Base-by-base conservation (phyloP, 306 rosid species). In the Pterocarpus macrocarpus region DNA sequence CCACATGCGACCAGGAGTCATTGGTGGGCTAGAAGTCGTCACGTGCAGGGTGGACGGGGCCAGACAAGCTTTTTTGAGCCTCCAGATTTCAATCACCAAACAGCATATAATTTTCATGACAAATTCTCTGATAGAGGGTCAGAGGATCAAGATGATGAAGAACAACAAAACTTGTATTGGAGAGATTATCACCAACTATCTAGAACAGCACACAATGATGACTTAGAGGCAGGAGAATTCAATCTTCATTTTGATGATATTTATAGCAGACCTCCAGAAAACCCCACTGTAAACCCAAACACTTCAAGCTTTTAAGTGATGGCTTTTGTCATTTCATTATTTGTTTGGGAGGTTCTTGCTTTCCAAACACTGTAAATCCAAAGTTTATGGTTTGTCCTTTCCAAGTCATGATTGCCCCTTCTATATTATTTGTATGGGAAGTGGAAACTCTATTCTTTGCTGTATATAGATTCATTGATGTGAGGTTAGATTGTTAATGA, bases 11-110 rank as follows among this genome's bases (percentile, higher is more conserved):
- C 63, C 43, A 64, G 77, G 83, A 89, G 91, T 55, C 92, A 73
- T 67, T 95, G 99, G 98, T 95, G 99, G 99, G 94, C 78, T 58
- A 90, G 98, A 84, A 88, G 85, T 63, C 64, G 85, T 66, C 64
- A 32, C n/a, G 77, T 65, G 0, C 85, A 15, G 14, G 69, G 65
- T 45, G 86, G 36, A 64, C 89, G 78, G 17, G 81, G 81, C 71
- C 91, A 86, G 75, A 71, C 92, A 47, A 95, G 99, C 87, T 91
- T 95, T 79, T 84, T 89, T 14, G 98, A 95, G 85, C 99, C 97
- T 64, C 99, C 98, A 2, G 90, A 86, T 80, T 93, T 91, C 86
- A 82, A 81, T 75, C 58, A 66, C 63, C 84, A 57, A 13, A 66
- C 63, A 68, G 11, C 88, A 10, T 73, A 52, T 35, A 75, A 83